A percentile compares a stretch with the other conserved stretches of the same genome.
These are phyloP conservation scores for Diaporthe vaccinii DNA, from an alignment of 2,329 filamentous ascomycete genomes.

Conservation along the genomic window DNA sequence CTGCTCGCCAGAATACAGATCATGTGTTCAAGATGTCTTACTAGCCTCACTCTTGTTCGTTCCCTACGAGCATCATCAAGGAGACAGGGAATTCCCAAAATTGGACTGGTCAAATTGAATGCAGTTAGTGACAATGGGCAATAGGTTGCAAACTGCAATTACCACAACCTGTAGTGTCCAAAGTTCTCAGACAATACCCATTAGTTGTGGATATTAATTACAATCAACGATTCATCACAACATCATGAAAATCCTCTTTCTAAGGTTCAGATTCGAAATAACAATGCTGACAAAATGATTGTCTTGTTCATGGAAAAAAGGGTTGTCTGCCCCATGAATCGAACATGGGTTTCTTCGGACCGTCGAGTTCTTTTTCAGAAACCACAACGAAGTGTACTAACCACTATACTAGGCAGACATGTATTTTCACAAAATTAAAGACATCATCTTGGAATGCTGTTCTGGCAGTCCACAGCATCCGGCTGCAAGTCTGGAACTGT, in stretches of 20 bases:
- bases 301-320: neutral
- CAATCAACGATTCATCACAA: neutral
- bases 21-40: neutral
- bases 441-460: rapidly evolving
- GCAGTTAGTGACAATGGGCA: neutral
- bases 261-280: neutral
- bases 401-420: conserved; percentile 41
- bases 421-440: rapidly evolving
- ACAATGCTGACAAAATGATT: neutral
- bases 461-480: rapidly evolving
- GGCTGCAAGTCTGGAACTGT: too few relatives aligned
- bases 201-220: neutral
- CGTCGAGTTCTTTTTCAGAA: conserved; percentile 5
- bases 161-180: too few relatives aligned
- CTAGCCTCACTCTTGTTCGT: neutral
- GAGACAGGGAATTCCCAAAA: neutral
- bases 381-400: conserved; percentile 41
- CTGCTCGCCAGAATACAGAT: neutral
- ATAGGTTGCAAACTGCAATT: too few relatives aligned
- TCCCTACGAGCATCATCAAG: neutral
- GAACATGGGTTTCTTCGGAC: conserved; percentile 41
- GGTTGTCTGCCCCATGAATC: conserved; percentile 41
- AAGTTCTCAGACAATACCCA: too few relatives aligned
- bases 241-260: neutral
- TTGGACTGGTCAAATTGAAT: neutral